A percentile compares a stretch with the other conserved stretches of the same genome.
Conservation (phyloP, 805 yeast species). For the Starmerella davenportii region DNA sequence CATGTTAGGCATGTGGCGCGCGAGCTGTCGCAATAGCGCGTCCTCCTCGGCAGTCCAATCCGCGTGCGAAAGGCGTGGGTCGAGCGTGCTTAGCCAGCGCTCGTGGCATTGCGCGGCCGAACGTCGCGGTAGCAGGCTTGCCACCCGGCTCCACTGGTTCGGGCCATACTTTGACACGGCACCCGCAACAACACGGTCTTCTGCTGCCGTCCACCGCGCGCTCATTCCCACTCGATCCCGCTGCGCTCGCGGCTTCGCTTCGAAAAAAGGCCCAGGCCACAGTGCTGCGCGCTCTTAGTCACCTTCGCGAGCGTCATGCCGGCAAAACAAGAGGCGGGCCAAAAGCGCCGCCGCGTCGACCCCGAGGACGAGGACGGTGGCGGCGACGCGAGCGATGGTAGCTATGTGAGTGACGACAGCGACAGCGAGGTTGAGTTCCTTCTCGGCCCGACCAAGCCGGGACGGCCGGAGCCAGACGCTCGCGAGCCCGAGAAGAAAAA, state of each 20-base stretch:
- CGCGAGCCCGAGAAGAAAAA: neutral
- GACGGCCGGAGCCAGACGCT: conserved; percentile 1
- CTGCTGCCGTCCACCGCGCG: conserved; percentile 67
- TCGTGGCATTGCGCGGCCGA: conserved; percentile 85
- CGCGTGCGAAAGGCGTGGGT: conserved; percentile 45
- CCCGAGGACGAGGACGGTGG: conserved; percentile 34
- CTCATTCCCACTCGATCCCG: no score
- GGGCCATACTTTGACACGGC: conserved; percentile 87
- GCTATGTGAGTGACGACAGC: conserved; percentile 7
- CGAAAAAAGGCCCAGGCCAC: no score
- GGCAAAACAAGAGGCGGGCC: neutral
- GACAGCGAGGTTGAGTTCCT: conserved; percentile 62
- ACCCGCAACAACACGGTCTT: conserved; percentile 74
- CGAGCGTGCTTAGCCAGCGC: conserved; percentile 78
- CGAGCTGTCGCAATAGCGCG: conserved; percentile 44
- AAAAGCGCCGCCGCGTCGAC: conserved; percentile 20
- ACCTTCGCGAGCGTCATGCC: neutral
- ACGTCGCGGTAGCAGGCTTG: conserved; percentile 68
- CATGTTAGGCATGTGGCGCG: conserved; percentile 66
- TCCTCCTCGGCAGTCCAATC: conserved; percentile 71
- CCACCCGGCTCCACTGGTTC: conserved; percentile 86
- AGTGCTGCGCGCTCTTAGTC: no score
- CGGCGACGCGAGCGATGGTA: conserved; percentile 2
- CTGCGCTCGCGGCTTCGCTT: no score
- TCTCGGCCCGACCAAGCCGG: neutral